Evolutionary conservation across 495 filamentous ascomycete genomes (phyloP).

Genomic region (Podospora pseudocomata): DNA sequence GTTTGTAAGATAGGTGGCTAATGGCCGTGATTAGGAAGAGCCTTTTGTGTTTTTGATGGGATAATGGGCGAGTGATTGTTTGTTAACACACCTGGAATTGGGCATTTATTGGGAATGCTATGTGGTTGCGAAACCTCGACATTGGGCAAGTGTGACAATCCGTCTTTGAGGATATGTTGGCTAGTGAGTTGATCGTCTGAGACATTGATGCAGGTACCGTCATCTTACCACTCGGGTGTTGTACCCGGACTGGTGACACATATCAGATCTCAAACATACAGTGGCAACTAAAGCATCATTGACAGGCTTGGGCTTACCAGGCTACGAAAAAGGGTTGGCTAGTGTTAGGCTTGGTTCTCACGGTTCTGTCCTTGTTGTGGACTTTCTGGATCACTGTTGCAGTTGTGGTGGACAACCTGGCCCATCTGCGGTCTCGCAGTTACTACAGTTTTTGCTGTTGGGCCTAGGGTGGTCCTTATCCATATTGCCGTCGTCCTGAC

Average conservation of each 20-base stretch:
- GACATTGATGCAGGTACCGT: background rate
- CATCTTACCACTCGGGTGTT: background rate
- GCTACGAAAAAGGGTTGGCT: no score
- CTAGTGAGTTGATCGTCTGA: background rate
- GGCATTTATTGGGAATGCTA: background rate
- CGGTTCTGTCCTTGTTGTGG: no score
- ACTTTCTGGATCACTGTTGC: no score
- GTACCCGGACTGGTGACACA: background rate
- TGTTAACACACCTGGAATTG: background rate
- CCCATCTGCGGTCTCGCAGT: no score
- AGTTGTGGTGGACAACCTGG: no score
- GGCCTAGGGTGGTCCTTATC: no score
- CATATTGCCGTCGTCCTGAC: background rate
- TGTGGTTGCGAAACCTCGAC: no score
- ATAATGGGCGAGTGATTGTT: background rate
- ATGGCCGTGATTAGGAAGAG: background rate
- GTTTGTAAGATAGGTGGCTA: background rate
- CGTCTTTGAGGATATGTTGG: background rate
- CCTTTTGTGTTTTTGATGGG: background rate
- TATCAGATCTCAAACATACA: background rate
- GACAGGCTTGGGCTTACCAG: no score
- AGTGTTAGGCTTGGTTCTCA: no score
- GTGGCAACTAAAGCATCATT: no score
- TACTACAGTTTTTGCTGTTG: no score
- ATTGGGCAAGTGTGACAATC: no score